These are phyloP conservation scores for Castanea sativa DNA, from an alignment of 306 rosid genomes.

Conservation along the genomic window DNA sequence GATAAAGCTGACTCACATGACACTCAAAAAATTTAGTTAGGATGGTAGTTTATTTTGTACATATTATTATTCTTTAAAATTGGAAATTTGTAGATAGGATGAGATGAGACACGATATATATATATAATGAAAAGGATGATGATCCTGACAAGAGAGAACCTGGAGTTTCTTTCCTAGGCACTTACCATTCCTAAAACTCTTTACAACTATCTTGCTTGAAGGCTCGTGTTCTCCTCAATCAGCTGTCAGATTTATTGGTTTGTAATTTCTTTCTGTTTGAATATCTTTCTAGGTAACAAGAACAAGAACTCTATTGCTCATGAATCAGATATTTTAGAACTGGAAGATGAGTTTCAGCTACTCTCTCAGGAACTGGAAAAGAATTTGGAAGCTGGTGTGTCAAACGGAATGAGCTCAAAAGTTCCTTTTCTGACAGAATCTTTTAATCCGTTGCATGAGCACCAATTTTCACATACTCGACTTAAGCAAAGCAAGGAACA, in stretches of 20 bases:
- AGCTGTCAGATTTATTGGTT: slow-evolving; percentile 4
- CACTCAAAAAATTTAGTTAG: too few species aligned
- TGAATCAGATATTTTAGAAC: slow-evolving; percentile 17
- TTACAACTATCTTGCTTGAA: neutral
- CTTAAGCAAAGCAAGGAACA: slow-evolving; percentile 5
- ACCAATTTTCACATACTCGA: slow-evolving; percentile 10
- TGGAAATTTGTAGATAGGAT: too few species aligned
- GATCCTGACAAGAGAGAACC: too few species aligned
- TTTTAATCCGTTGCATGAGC: neutral
- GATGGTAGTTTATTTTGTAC: too few species aligned
- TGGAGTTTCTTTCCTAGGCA: too few species aligned
- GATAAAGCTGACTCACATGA: too few species aligned
- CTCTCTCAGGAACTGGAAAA: neutral
- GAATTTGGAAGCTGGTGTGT: slow-evolving; percentile 8
- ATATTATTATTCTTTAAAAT: too few species aligned
- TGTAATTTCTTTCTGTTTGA: neutral
- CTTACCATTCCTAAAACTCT: too few species aligned
- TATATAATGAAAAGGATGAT: too few species aligned
- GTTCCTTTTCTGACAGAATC: slow-evolving; percentile 14
- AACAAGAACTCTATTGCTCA: slow-evolving; percentile 10
- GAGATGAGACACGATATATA: too few species aligned
- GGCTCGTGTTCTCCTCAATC: neutral
- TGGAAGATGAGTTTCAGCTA: slow-evolving; percentile 20
- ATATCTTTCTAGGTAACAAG: slow-evolving; percentile 21
- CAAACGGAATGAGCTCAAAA: slow-evolving; percentile 6